Base-by-base conservation (phyloP, 345 rosid genomes). In the Citrus inodora region DNA sequence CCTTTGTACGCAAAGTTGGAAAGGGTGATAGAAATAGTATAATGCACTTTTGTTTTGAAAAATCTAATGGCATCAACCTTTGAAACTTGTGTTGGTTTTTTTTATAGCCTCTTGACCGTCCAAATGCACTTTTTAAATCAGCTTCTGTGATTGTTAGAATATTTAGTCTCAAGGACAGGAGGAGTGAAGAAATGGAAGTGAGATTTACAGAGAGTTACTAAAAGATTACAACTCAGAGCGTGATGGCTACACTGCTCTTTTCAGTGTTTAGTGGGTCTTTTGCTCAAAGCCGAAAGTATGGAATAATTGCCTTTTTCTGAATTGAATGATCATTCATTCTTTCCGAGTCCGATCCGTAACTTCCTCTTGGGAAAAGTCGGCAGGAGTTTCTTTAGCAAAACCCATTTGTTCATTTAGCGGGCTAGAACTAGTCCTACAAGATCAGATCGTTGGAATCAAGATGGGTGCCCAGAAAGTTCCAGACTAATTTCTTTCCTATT, bases 1-100 rank as follows among this genome's bases (percentile, higher is more conserved):
- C 73, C 40, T 83, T 82, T 53, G 69, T 66, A 86, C 89, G 89
- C 92, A 85, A 85, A 85, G 88, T 79, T 60, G 74, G 25, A 75
- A 13, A 46, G 62, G 37, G 66, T 17, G 33, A 6, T 40, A 9
- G 67, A 67, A 81, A 72, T 13, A 55, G 64, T 4, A 70, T 22
- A 60, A 73, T n/a, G 37, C 6, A n/a, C 46, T 24, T 24, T 7
- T 13, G 51, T 46, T 13, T 32, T 6, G 3, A 69, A 24, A 61
- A 58, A 33, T 32, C 21, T 51, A 7, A 24, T 51, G 76, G 74
- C 72, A 73, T 62, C 67, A 72, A 69, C 10, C 1, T 25, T 59
- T 62, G 63, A 72, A 69, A 7, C 1, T 30, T 38, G 69, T 27
- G 73, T 72, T n/a, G 46, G 48, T 32, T 66, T 42, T 74, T 74